Percentiles rank a stretch among this genome's conserved stretches.
Evolutionary conservation across 2,329 filamentous ascomycete species (phyloP).

Genomic region (Apiospora rasikravindrae): DNA sequence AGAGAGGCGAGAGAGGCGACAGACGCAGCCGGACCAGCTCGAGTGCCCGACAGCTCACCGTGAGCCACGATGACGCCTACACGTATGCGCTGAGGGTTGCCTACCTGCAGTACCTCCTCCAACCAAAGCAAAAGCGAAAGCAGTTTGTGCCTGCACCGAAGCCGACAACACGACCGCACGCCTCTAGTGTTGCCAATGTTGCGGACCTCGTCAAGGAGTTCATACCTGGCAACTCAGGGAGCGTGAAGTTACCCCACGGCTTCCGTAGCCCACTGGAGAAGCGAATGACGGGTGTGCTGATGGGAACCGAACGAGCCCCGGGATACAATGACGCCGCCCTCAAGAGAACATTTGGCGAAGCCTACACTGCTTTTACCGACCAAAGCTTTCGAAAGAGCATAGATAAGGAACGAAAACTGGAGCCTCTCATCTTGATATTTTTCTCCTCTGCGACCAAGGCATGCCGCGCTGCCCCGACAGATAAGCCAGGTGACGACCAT

Average conservation of each 20-base stretch:
- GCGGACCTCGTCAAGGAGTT: slow-evolving; percentile 87
- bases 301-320: slow-evolving; percentile 80
- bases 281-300: slow-evolving; percentile 79
- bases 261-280: slow-evolving; percentile 65
- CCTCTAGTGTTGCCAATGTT: slow-evolving; percentile 74
- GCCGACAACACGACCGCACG: slow-evolving; percentile 65
- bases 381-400: slow-evolving; percentile 86
- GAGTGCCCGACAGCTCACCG: slow-evolving; percentile 50
- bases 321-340: slow-evolving; percentile 91
- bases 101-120: slow-evolving; percentile 90
- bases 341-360: slow-evolving; percentile 92
- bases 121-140: slow-evolving; percentile 86
- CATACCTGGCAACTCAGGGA: slow-evolving; percentile 53
- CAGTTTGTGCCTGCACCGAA: slow-evolving; percentile 78
- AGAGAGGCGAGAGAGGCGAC: slow-evolving; percentile 46
- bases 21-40: slow-evolving; percentile 52
- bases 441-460: slow-evolving; percentile 95
- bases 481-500: slow-evolving; percentile 77
- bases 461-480: slow-evolving; percentile 69
- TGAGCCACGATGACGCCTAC: slow-evolving; percentile 82
- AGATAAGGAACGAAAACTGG: slow-evolving; percentile 91
- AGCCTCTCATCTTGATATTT: slow-evolving; percentile 94
- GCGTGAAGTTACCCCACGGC: slow-evolving; percentile 62
- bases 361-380: slow-evolving; percentile 91
- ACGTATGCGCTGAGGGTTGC: slow-evolving; percentile 88